These are phyloP conservation scores for Cladosporium sp. DNA, from an alignment of 2,329 filamentous ascomycete genomes.

Conservation along the genomic window DNA sequence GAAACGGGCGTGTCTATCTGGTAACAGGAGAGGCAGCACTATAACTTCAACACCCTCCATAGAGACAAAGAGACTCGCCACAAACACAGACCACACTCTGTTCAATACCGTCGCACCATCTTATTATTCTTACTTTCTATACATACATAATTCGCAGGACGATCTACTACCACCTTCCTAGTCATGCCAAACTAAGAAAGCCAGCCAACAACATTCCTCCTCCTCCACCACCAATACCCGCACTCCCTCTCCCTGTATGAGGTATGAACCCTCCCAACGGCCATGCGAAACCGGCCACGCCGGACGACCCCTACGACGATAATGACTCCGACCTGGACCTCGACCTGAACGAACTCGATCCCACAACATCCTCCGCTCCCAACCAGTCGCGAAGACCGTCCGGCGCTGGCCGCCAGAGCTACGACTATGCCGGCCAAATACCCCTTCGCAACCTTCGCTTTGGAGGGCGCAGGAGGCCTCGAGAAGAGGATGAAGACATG, in stretches of 20 bases:
- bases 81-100: background rate
- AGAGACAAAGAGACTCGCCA: conserved; percentile 5
- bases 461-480: conserved; percentile 38
- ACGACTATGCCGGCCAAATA: conserved; percentile 53
- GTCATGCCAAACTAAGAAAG: background rate
- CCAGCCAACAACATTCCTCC: background rate
- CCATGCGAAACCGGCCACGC: conserved; percentile 52
- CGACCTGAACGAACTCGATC: conserved; percentile 75
- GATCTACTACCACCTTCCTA: background rate
- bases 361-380: conserved; percentile 33
- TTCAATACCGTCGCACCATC: no score
- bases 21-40: conserved; percentile 6
- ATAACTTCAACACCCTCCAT: no score
- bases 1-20: background rate
- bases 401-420: conserved; percentile 19
- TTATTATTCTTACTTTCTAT: background rate
- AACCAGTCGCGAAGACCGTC: conserved; percentile 25
- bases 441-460: conserved; percentile 60
- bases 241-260: conserved; percentile 29
- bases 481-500: conserved; percentile 55
- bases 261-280: conserved; percentile 41
- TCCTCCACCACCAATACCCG: background rate
- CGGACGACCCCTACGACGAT: conserved; percentile 55
- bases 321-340: conserved; percentile 70
- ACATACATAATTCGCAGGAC: background rate